Conservation (phyloP, 2,329 filamentous ascomycete species). For the Penicillium occitanis region DNA sequence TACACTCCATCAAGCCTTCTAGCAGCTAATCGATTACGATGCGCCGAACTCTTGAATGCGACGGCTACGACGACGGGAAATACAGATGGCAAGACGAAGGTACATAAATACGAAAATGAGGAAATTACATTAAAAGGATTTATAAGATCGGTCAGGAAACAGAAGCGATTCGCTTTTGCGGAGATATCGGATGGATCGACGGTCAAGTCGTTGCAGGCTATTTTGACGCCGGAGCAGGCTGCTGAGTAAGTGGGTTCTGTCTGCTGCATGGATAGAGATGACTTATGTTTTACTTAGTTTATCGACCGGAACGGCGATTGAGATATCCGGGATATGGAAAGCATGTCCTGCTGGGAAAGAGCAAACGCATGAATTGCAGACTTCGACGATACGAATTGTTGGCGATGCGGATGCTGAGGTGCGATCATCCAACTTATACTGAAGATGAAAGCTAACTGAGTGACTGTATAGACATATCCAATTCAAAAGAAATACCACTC, state of each 20-base stretch:
- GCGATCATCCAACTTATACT: constrained; percentile 33
- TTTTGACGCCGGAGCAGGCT: constrained; percentile 70
- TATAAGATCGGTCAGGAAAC: constrained; percentile 79
- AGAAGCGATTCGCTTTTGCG: constrained; percentile 81
- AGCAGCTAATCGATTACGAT: constrained; percentile 32
- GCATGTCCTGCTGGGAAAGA: constrained; percentile 64
- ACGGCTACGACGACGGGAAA: constrained; percentile 24
- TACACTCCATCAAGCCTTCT: constrained; percentile 29
- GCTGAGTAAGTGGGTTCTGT: constrained; percentile 50
- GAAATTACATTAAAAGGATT: constrained; percentile 69
- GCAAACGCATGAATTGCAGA: constrained; percentile 79
- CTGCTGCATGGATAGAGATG: too few relatives aligned
- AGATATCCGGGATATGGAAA: constrained; percentile 74
- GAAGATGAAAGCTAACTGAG: constrained; percentile 8
- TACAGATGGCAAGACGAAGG: constrained; percentile 19
- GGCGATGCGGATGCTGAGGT: constrained; percentile 79
- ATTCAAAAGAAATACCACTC: constrained; percentile 97
- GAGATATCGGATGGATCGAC: constrained; percentile 86
- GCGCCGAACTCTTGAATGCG: constrained; percentile 40
- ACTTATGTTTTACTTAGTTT: constrained; percentile 55
- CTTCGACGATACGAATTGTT: constrained; percentile 65
- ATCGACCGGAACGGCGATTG: constrained; percentile 76
- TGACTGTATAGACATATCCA: constrained; percentile 68
- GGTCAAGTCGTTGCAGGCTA: constrained; percentile 73
- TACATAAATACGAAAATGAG: constrained; percentile 36